Percentiles rank a stretch among this genome's conserved stretches.
Evolutionary conservation across 352 stramenopile genomes (phyloP).

Genomic region (Thalassiosira sp.): DNA sequence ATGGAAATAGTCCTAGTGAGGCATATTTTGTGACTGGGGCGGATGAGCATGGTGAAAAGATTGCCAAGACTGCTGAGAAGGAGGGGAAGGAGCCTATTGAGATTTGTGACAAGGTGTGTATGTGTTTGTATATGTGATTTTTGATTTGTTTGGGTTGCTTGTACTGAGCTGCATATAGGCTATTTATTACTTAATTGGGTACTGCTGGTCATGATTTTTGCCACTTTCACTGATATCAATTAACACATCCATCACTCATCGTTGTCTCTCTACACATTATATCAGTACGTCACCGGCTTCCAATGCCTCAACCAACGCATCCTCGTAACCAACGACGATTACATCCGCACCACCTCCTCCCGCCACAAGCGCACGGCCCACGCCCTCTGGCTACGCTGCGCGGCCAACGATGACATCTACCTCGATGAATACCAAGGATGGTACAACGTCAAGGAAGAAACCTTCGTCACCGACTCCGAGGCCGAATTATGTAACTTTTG

Average conservation of each 20-base stretch:
- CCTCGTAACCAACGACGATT: conserved; percentile 88
- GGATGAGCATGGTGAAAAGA: conserved; percentile 99
- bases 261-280: conserved; percentile 52
- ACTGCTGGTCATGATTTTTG: too few relatives aligned
- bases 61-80: conserved; percentile 94
- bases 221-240: too few relatives aligned
- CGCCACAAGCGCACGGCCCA: conserved; percentile 93
- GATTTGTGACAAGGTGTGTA: conserved; percentile 90
- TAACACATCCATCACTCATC: conserved; percentile 11
- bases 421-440: conserved; percentile 96
- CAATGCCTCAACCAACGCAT: conserved; percentile 86
- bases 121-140: conserved; percentile 11
- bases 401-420: conserved; percentile 92
- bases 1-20: conserved; percentile 9
- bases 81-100: conserved; percentile 90
- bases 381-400: conserved; percentile 92
- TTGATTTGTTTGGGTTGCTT: too few relatives aligned
- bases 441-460: conserved; percentile 99
- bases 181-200: too few relatives aligned
- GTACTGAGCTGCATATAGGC: too few relatives aligned
- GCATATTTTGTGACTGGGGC: conserved; percentile 89
- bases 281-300: conserved; percentile 84
- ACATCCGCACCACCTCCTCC: conserved; percentile 94
- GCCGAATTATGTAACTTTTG: conserved; percentile 94
- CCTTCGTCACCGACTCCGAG: conserved; percentile 97